Percentiles rank a stretch among this genome's conserved stretches.
phyloP scores from a whole-genome alignment of 2,329 filamentous ascomycete genomes.

The Biscogniauxia mediterranea region DNA sequence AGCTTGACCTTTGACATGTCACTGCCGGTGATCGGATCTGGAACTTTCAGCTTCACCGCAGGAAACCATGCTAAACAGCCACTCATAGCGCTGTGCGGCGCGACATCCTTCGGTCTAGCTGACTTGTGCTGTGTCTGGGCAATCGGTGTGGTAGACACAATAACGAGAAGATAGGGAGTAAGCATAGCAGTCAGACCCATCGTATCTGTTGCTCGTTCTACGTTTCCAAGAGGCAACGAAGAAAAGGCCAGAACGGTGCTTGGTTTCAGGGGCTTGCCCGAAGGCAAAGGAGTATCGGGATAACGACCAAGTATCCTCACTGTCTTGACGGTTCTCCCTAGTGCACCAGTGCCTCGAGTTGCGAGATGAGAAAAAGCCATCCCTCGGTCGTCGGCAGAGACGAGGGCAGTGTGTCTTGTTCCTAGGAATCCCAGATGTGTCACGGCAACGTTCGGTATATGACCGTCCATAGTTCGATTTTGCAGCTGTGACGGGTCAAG shows the following conservation, averaged over 20 bases:
- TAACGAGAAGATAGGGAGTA: conserved; percentile 91
- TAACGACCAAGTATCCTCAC: conserved; percentile 90
- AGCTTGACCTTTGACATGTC: conserved; percentile 79
- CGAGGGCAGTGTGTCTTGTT: conserved; percentile 87
- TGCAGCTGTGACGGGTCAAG: conserved; percentile 65
- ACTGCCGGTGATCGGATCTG: conserved; percentile 64
- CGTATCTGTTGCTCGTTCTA: conserved; percentile 81
- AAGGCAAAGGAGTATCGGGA: conserved; percentile 63
- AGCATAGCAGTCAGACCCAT: conserved; percentile 93
- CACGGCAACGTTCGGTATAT: conserved; percentile 73
- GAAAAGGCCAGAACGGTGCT: conserved; percentile 94
- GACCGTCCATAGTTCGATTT: conserved; percentile 72
- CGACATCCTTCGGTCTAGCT: conserved; percentile 84
- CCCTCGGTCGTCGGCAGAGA: conserved; percentile 89
- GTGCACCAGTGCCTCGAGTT: conserved; percentile 81
- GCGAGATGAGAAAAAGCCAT: conserved; percentile 99
- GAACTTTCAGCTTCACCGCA: conserved; percentile 83
- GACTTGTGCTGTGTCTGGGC: conserved; percentile 97
- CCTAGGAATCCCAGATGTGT: conserved; percentile 94
- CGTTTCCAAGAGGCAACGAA: conserved; percentile 87
- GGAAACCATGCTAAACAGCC: conserved; percentile 97
- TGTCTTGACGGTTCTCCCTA: conserved; percentile 84
- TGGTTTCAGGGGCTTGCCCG: conserved; percentile 73
- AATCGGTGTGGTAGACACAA: conserved; percentile 94
- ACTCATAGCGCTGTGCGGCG: conserved; percentile 85